Evolutionary conservation across 805 yeast genomes (phyloP).

Genomic region (Nakazawaea laoshanensis): DNA sequence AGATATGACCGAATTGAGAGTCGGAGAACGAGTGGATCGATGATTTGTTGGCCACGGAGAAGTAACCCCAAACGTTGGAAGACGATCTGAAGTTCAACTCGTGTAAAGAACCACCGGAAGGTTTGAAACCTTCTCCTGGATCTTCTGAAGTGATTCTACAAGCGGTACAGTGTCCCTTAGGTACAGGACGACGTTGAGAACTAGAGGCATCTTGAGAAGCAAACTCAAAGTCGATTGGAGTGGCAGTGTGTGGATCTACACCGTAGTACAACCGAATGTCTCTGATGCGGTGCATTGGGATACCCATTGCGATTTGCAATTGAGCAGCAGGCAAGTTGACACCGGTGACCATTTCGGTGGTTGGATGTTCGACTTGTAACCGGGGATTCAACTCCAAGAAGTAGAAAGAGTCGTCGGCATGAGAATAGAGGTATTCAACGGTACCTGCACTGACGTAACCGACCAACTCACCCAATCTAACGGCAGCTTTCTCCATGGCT

Average conservation of each 20-base stretch:
- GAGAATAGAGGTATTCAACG: constrained; percentile 93
- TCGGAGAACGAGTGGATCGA: constrained; percentile 97
- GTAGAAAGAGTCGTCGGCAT: constrained; percentile 89
- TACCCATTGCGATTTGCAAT: constrained; percentile 98
- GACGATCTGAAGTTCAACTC: constrained; percentile 96
- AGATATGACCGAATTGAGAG: constrained; percentile 98
- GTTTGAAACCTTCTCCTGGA: constrained; percentile 99
- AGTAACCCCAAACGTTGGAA: constrained; percentile 99
- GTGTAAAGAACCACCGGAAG: constrained; percentile 93
- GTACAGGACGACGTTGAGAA: constrained; percentile 86
- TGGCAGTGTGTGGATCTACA: constrained; percentile 87
- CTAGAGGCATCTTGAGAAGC: constrained; percentile 59
- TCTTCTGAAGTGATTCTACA: constrained; percentile 99
- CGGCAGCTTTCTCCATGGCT: constrained; percentile 95
- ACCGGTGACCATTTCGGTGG: constrained; percentile 99
- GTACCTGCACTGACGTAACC: constrained; percentile 99
- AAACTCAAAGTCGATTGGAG: constrained; percentile 88
- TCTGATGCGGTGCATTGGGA: constrained; percentile 89
- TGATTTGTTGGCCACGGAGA: constrained; percentile 93
- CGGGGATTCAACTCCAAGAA: constrained; percentile 97
- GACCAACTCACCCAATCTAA: constrained; percentile 89
- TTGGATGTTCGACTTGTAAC: constrained; percentile 99
- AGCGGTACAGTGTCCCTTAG: constrained; percentile 98
- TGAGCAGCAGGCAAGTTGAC: constrained; percentile 98
- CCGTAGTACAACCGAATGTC: constrained; percentile 93